phyloP scores from a whole-genome alignment of 2,329 filamentous ascomycete genomes.

The Fusarium miscanthi region DNA sequence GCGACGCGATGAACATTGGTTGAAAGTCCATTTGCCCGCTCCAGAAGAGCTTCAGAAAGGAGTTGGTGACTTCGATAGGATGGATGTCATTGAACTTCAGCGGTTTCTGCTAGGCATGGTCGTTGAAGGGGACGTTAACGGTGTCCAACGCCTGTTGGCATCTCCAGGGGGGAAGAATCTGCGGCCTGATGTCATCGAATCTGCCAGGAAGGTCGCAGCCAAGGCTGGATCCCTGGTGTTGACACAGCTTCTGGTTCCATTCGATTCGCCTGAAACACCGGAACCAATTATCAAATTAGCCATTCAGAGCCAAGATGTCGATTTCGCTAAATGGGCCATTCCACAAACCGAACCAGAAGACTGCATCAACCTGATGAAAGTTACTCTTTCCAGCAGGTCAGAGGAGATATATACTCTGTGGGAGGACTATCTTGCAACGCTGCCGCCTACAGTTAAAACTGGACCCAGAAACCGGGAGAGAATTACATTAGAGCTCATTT shows the following conservation, averaged over 20 bases:
- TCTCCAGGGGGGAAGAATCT: not conserved
- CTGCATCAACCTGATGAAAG: not conserved
- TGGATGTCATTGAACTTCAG: not conserved
- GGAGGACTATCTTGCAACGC: not conserved
- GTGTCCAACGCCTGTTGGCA: not conserved
- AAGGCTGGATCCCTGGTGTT: not conserved
- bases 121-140: not conserved
- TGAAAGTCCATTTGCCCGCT: not conserved
- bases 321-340: not conserved
- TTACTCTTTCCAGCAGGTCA: not conserved
- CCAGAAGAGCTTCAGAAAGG: not conserved
- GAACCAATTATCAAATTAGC: not conserved
- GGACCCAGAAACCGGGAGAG: not conserved
- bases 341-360: not conserved
- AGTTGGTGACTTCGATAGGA: not conserved
- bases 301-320: not conserved
- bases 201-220: not conserved
- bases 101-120: not conserved
- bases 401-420: not conserved
- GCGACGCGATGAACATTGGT: not conserved
- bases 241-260: not conserved
- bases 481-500: not conserved
- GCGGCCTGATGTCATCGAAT: not conserved
- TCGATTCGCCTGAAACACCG: fast-evolving
- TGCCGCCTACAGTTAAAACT: not conserved